These are phyloP conservation scores for Peronospora tabacina DNA, from an alignment of 352 stramenopile species.

Conservation along the genomic window DNA sequence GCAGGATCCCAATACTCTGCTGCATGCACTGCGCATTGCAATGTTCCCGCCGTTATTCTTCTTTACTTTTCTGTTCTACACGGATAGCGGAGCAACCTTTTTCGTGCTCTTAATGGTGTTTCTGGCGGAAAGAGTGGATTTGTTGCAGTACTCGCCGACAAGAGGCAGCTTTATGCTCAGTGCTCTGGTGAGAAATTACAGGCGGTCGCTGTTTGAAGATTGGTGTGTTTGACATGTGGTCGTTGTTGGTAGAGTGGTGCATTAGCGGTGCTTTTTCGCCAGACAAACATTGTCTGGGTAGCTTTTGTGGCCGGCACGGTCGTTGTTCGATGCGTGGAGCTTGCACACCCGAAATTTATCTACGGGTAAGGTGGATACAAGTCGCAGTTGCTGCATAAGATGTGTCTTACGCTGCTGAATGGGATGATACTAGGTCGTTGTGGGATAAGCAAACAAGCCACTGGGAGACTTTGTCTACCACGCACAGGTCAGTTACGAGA, in stretches of 20 bases:
- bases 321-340: conserved; percentile 60
- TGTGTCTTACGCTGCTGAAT: not conserved
- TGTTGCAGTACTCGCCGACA: conserved; percentile 28
- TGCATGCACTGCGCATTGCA: conserved; percentile 65
- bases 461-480: conserved; percentile 13
- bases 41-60: conserved; percentile 83
- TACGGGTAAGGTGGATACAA: conserved; percentile 42
- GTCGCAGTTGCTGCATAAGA: not conserved
- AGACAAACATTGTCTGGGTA: conserved; percentile 90
- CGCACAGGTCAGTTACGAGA: conserved; percentile 26
- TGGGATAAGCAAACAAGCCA: conserved; percentile 28
- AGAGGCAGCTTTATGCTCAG: conserved; percentile 47
- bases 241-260: conserved; percentile 43
- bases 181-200: conserved; percentile 35
- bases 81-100: conserved; percentile 76
- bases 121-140: conserved; percentile 46
- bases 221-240: conserved; percentile 3
- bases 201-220: not conserved
- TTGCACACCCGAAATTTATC: conserved; percentile 54
- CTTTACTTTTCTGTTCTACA: conserved; percentile 88
- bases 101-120: conserved; percentile 84
- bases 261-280: conserved; percentile 74
- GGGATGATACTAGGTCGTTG: conserved; percentile 20
- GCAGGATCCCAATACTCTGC: conserved; percentile 34
- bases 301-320: conserved; percentile 73